Conservation (phyloP, 176 grass and related monocot species). For the Oryza officinalis region DNA sequence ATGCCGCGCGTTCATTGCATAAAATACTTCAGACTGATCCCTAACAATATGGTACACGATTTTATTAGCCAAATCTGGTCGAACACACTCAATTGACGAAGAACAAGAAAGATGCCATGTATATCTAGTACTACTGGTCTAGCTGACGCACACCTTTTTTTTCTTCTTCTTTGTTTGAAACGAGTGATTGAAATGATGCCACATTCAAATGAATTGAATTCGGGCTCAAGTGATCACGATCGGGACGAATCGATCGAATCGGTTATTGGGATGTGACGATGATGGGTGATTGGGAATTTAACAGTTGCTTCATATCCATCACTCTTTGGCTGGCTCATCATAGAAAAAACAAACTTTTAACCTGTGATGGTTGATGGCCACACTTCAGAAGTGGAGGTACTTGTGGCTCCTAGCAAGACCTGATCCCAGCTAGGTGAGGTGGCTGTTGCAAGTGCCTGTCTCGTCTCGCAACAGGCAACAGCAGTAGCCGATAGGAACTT, state of each 20-base stretch:
- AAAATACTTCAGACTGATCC: not conserved
- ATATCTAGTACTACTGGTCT: not conserved
- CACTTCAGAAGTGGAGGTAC: not conserved
- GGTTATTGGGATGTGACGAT: not conserved
- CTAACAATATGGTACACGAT: not conserved
- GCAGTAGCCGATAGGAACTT: not conserved
- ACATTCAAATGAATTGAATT: not conserved
- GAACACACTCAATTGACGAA: not conserved
- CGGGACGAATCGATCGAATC: not conserved
- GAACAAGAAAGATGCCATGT: not conserved
- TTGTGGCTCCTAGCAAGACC: not conserved
- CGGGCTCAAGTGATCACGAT: not conserved
- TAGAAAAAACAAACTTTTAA: not conserved
- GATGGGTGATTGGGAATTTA: conserved; percentile 20
- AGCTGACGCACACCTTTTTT: not conserved
- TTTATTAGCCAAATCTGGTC: not conserved
- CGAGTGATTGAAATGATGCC: not conserved
- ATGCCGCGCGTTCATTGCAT: not conserved
- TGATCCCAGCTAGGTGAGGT: not conserved
- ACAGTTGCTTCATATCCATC: not conserved
- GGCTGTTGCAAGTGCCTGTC: not conserved
- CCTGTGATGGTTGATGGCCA: not conserved
- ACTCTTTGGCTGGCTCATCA: conserved; percentile 25
- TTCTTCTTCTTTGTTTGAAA: not conserved
- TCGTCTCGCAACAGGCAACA: not conserved